Percentiles rank a stretch among this genome's conserved stretches.
phyloP scores from a whole-genome alignment of 768 basidiomycete genomes.

The Trametes elegans region DNA sequence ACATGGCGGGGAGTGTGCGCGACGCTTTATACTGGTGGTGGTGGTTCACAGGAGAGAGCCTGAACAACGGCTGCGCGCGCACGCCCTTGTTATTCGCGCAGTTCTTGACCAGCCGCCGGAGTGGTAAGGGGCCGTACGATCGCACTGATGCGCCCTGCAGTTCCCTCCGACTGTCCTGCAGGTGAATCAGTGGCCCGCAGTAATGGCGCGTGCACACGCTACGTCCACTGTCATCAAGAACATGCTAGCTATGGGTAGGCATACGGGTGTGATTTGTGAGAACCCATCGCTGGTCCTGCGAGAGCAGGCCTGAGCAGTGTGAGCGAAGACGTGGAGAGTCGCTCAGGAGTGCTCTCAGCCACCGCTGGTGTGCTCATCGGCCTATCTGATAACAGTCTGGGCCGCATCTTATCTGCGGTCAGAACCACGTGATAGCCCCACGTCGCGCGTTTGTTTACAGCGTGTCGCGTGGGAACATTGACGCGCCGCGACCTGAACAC shows the following conservation, averaged over 20 bases:
- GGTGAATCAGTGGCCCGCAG: background rate
- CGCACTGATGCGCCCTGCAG: background rate
- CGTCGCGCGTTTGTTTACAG: constrained; percentile 19
- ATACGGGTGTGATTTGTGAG: constrained; percentile 2
- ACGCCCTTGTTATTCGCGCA: background rate
- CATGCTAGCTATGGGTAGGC: background rate
- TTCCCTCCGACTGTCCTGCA: constrained; percentile 5
- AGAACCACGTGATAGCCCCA: constrained; percentile 2
- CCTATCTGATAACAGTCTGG: constrained; percentile 6
- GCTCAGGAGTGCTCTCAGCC: background rate
- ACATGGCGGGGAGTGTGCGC: background rate
- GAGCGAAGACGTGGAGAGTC: constrained; percentile 1
- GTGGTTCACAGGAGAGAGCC: background rate
- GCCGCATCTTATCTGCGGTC: background rate
- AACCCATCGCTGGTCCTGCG: background rate
- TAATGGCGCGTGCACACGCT: constrained; percentile 2
- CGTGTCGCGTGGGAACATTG: constrained; percentile 21
- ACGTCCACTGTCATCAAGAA: background rate
- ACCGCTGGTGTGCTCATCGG: too few relatives aligned
- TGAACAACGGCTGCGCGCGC: background rate
- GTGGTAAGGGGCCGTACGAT: constrained; percentile 4
- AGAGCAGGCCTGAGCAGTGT: background rate
- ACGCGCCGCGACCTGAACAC: constrained; percentile 25
- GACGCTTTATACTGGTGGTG: constrained; percentile 8
- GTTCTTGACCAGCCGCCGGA: background rate